Base-by-base conservation (phyloP, 2,329 filamentous ascomycete species). In the Colletotrichum sojae region DNA sequence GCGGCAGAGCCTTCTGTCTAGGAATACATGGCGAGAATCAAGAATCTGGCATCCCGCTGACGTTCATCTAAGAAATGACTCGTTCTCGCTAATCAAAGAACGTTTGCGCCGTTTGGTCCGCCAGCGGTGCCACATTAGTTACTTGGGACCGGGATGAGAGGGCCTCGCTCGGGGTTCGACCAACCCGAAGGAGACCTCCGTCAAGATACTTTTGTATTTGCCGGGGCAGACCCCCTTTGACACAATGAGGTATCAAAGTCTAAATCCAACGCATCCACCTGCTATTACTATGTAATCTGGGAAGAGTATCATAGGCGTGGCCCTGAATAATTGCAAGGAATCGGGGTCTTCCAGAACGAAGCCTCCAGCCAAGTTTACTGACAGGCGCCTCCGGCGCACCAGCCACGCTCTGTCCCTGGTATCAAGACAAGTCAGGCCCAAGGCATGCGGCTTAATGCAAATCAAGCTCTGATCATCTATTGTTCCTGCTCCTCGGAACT, bases 131-230 rank as follows among this genome's bases (percentile, higher is more conserved):
- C 53, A 36, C 36, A 43, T 49, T 49, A 25, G 58, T 2, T 40
- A 2, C 12, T 27, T 56, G 22, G 51, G 39, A 45, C 25, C 10
- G 5, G 13, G 9, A 39, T 36, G 8, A 53, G 46, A 52, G 31
- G 12, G 22, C 22, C 10, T 18, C 9, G 40, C 18, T 4, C 25
- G 20, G 16, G 49, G 25, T 18, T 25, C 15, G 13, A n/a, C 40
- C n/a, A 20, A 27, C 22, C 18, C 20, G 45, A 55, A 22, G 40
- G 10, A 20, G 16, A n/a, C 22, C 20, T 31, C 40, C 51, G 20
- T 43, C 31, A n/a, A 48, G 49, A 66, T 36, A 48, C 39, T 66
- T 60, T 65, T 48, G 55, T 65, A 31, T 59, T 16, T 16, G 51
- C 54, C 18, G 55, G 25, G 39, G 31, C 54, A 10, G 46, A n/a